Base-by-base conservation (phyloP, 306 rosid species). In the Vicia faba region DNA sequence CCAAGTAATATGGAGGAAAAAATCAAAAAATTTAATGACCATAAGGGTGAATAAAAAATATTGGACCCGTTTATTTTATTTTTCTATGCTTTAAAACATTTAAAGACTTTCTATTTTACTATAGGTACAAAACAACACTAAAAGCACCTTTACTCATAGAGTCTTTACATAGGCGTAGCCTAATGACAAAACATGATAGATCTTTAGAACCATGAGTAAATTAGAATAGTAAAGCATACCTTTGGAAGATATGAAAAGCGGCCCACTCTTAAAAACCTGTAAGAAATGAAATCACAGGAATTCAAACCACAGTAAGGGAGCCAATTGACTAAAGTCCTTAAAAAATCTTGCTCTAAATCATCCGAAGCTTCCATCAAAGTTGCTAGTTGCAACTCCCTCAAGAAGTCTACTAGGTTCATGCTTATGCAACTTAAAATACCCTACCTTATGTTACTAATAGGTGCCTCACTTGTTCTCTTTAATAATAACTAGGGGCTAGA, bases 231-330 rank as follows among this genome's bases (percentile, higher is more conserved):
- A 43, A 73, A 82, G 73, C 97, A 79, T 66, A 88, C 97, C 97
- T 88, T 87, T 90, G 59, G 99, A 95, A 75, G 99, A 86, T 85
- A 90, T 60, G 71, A 90, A 88, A 67, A 95, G 90, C 7, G 96
- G 88, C 19, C 99, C 97, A n/a, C 91, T 85, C 86, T 90, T 95
- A 86, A 86, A 85, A 82, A 90, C 70, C 99, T 95, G 84, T 76
- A 81, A 68, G 58, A 82, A 12, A 79, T 56, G 59, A 63, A 60
- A 74, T 61, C 48, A 57, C 45, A 74, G 26, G 69, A 54, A 65
- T 54, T 69, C 28, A 61, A 78, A 68, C 55, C 5, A 46, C 46
- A 43, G 54, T 20, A 29, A 51, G 15, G 39, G 43, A 48, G 38
- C 23, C 35, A 67, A 50, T 31, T 38, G 49, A 66, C 39, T 61